These are phyloP conservation scores for Schizophyllum commune DNA, from an alignment of 1,284 basidiomycete species.

Conservation along the genomic window DNA sequence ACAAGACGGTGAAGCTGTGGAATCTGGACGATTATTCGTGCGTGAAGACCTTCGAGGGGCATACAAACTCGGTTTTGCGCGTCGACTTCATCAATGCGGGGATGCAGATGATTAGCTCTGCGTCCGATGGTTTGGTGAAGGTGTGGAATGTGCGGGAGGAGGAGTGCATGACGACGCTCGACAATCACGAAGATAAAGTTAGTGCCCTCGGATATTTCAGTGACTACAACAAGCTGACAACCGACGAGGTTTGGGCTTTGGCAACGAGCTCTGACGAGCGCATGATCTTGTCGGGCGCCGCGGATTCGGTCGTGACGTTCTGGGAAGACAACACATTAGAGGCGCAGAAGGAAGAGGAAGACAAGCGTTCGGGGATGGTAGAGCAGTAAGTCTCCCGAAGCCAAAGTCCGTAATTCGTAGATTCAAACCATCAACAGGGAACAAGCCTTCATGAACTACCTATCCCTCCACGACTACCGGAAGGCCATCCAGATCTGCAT, in stretches of 20 bases:
- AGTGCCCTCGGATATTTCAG: slow-evolving; percentile 16
- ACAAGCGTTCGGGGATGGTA: slow-evolving; percentile 62
- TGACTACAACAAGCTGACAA: slow-evolving; percentile 4
- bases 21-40: slow-evolving; percentile 87
- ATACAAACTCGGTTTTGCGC: slow-evolving; percentile 93
- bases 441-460: slow-evolving; percentile 91
- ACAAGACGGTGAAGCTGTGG: slow-evolving; percentile 94
- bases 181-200: slow-evolving; percentile 95
- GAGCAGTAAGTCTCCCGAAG: slow-evolving; percentile 53
- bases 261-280: slow-evolving; percentile 72
- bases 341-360: slow-evolving; percentile 67
- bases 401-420: neutral
- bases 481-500: slow-evolving; percentile 89
- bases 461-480: slow-evolving; percentile 84
- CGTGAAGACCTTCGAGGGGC: slow-evolving; percentile 93
- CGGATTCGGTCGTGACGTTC: slow-evolving; percentile 89
- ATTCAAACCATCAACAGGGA: slow-evolving; percentile 47
- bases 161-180: slow-evolving; percentile 81
- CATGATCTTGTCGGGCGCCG: slow-evolving; percentile 85
- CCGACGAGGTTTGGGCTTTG: slow-evolving; percentile 82
- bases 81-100: slow-evolving; percentile 85
- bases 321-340: slow-evolving; percentile 92
- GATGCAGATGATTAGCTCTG: slow-evolving; percentile 82
- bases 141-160: slow-evolving; percentile 92
- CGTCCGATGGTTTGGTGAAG: slow-evolving; percentile 93